phyloP scores from a whole-genome alignment of 768 basidiomycete species.

The Suillus luteus region DNA sequence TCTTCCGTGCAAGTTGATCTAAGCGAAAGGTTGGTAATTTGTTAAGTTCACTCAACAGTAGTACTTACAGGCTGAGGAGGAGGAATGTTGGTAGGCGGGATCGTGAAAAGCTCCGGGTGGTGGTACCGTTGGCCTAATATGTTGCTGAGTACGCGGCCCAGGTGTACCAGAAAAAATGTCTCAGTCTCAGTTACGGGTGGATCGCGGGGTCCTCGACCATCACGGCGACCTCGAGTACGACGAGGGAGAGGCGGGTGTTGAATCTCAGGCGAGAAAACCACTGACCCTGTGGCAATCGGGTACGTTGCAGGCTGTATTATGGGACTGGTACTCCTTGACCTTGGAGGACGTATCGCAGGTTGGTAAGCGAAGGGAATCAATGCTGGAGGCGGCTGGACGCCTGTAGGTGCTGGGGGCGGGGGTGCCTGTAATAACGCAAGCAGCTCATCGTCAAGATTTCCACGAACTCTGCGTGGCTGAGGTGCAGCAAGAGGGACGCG shows the following conservation, averaged over 20 bases:
- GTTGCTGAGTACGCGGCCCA: not conserved
- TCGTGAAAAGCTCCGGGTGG: conserved; percentile 15
- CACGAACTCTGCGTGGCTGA: conserved; percentile 43
- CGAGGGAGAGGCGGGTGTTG: conserved; percentile 11
- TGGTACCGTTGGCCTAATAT: conserved; percentile 11
- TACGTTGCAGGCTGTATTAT: conserved; percentile 30
- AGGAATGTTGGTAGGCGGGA: conserved; percentile 24
- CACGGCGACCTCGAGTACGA: not conserved
- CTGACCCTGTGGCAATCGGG: conserved; percentile 25
- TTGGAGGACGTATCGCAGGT: conserved; percentile 41
- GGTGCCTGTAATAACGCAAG: conserved; percentile 59
- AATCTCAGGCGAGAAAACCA: conserved; percentile 24
- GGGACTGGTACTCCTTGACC: conserved; percentile 47
- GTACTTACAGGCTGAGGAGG: conserved; percentile 26
- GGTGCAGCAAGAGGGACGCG: conserved; percentile 46
- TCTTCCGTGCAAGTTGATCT: conserved; percentile 7
- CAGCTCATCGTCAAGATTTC: conserved; percentile 59
- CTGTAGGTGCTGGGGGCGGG: conserved; percentile 39
- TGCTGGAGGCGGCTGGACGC: conserved; percentile 50
- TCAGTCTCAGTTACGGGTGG: not conserved
- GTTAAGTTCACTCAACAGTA: not conserved
- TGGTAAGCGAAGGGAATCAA: conserved; percentile 58
- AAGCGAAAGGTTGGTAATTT: not conserved
- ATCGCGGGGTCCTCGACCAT: not conserved
- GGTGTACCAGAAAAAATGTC: not conserved